Percentiles rank a stretch among this genome's conserved stretches.
These are phyloP conservation scores for Tuber aestivum DNA, from an alignment of 495 filamentous ascomycete genomes.

Conservation along the genomic window DNA sequence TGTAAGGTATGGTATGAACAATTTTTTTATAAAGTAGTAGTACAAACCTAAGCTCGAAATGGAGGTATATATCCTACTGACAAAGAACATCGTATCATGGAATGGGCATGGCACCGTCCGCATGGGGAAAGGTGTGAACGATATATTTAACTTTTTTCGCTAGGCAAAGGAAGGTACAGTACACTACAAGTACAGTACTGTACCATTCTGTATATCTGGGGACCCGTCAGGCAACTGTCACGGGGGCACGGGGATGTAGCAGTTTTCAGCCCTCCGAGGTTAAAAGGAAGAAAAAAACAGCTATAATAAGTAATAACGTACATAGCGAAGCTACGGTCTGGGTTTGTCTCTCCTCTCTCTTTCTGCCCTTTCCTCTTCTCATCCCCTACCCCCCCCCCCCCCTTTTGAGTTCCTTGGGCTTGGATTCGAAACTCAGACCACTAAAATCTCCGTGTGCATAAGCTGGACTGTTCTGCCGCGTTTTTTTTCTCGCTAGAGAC, in stretches of 20 bases:
- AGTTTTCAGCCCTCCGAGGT: background rate
- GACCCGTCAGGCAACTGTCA: background rate
- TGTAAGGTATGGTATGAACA: background rate
- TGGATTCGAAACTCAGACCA: background rate
- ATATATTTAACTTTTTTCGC: slow-evolving; percentile 3
- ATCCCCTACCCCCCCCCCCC: background rate
- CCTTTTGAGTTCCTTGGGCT: background rate
- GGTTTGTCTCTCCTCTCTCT: background rate
- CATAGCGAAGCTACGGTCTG: background rate
- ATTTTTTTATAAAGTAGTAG: background rate
- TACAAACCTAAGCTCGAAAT: background rate
- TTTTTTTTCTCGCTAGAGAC: background rate
- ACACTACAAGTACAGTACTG: no score
- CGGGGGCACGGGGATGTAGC: background rate
- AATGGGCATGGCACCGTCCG: background rate
- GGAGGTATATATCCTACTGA: slow-evolving; percentile 1
- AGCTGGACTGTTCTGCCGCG: background rate
- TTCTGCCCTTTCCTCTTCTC: background rate
- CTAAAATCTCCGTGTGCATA: background rate
- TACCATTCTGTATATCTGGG: background rate
- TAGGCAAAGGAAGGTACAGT: background rate
- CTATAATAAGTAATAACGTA: slow-evolving; percentile 1
- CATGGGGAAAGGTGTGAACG: background rate
- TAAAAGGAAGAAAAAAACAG: background rate
- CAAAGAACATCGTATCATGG: background rate